These are phyloP conservation scores for Sporothrix humicola DNA, from an alignment of 2,329 filamentous ascomycete genomes.

Conservation along the genomic window DNA sequence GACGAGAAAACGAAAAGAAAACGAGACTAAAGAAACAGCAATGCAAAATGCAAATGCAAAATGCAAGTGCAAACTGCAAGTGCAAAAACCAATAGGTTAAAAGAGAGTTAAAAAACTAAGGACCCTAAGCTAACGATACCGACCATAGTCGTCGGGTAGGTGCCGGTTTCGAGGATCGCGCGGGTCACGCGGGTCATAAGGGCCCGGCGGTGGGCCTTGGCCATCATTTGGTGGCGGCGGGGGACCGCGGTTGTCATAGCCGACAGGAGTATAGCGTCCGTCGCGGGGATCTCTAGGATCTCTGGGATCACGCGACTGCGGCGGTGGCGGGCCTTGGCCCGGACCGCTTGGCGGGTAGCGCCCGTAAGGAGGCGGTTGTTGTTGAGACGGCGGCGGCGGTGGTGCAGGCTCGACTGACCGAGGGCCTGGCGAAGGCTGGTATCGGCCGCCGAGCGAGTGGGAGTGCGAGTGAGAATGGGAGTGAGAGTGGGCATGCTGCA, in stretches of 20 bases:
- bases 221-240: slow-evolving; percentile 32
- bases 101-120: background rate
- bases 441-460: slow-evolving; percentile 42
- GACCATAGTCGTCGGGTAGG: slow-evolving; percentile 40
- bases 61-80: background rate
- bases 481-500: slow-evolving; percentile 39
- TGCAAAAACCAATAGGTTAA: background rate
- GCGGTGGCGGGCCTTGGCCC: slow-evolving; percentile 33
- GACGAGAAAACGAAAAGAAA: background rate
- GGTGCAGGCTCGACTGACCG: slow-evolving; percentile 36
- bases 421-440: slow-evolving; percentile 39
- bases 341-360: slow-evolving; percentile 28
- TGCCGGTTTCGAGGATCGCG: slow-evolving; percentile 37
- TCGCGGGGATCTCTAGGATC: slow-evolving; percentile 11
- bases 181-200: slow-evolving; percentile 34
- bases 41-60: background rate
- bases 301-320: slow-evolving; percentile 35
- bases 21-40: background rate
- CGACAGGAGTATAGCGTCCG: slow-evolving; percentile 43
- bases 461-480: slow-evolving; percentile 43
- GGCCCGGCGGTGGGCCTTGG: slow-evolving; percentile 20
- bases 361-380: slow-evolving; percentile 29
- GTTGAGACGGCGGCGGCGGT: slow-evolving; percentile 3
- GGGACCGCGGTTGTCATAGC: slow-evolving; percentile 41
- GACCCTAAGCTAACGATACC: slow-evolving; percentile 34